Evolutionary conservation across 768 basidiomycete genomes (phyloP).

Genomic region (Phylloporus arenicola): DNA sequence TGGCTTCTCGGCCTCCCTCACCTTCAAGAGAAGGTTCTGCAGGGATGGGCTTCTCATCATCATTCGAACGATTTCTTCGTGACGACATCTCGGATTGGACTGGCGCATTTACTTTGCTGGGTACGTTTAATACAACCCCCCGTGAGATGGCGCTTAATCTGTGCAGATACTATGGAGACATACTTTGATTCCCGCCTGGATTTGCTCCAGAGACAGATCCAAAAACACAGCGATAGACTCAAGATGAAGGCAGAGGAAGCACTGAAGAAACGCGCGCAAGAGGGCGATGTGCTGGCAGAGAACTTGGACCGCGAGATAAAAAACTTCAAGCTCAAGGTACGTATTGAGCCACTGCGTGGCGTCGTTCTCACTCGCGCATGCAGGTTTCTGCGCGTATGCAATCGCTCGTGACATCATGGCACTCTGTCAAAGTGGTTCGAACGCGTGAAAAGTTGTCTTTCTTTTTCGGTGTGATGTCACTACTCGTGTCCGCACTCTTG

Average conservation of each 20-base stretch:
- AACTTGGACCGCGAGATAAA: conserved; percentile 84
- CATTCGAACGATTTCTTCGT: conserved; percentile 69
- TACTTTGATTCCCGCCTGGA: conserved; percentile 91
- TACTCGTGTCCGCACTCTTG: conserved; percentile 78
- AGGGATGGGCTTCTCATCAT: conserved; percentile 51
- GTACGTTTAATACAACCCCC: conserved; percentile 37
- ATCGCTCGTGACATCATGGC: conserved; percentile 78
- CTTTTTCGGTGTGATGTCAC: conserved; percentile 88
- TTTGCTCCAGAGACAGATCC: conserved; percentile 74
- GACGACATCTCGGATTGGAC: conserved; percentile 76
- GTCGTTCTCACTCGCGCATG: conserved; percentile 7
- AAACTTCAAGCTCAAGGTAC: conserved; percentile 80
- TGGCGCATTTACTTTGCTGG: conserved; percentile 80
- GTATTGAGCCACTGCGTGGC: neutral
- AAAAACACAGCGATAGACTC: conserved; percentile 80
- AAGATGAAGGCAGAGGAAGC: conserved; percentile 79
- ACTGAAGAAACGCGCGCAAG: conserved; percentile 53
- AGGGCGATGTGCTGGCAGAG: conserved; percentile 62
- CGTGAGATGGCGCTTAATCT: neutral
- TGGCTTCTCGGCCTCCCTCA: conserved; percentile 37
- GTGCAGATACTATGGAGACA: conserved; percentile 85
- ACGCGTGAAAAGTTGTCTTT: conserved; percentile 85
- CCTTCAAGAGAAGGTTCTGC: conserved; percentile 31
- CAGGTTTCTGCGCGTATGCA: conserved; percentile 81
- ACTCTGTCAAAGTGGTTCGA: conserved; percentile 82